phyloP scores from a whole-genome alignment of 129 eudicot species.

The Escallonia herrerae region DNA sequence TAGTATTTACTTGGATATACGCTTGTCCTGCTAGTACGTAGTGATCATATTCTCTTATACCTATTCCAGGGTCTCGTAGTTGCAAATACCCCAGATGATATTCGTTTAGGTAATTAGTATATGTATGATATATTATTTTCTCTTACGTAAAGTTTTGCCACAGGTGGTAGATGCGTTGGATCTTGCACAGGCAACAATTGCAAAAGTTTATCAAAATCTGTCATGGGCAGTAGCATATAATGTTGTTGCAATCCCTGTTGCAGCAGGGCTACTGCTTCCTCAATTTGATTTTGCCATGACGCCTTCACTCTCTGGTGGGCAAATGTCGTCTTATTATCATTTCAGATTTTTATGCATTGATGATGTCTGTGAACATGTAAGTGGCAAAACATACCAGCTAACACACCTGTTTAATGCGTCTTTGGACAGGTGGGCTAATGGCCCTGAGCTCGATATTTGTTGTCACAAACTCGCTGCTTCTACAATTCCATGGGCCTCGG shows the following conservation, averaged over 20 bases:
- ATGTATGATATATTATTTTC: too few species aligned
- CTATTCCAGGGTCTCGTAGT: background rate
- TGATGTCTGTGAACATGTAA: too few species aligned
- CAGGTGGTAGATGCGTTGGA: conserved; percentile 90
- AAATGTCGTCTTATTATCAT: background rate
- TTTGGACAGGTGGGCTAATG: conserved; percentile 81
- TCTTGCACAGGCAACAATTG: conserved; percentile 90
- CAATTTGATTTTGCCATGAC: conserved; percentile 95
- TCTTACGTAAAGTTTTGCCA: background rate
- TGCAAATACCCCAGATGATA: background rate
- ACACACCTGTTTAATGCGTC: background rate
- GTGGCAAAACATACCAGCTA: background rate
- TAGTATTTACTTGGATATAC: too few species aligned
- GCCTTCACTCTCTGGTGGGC: conserved; percentile 85
- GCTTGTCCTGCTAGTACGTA: too few species aligned
- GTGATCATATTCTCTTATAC: background rate
- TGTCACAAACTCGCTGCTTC: conserved; percentile 79
- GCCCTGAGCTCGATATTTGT: conserved; percentile 93
- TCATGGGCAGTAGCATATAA: conserved; percentile 96
- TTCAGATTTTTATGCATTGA: background rate
- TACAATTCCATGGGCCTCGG: conserved; percentile 66
- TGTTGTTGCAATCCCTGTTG: conserved; percentile 77
- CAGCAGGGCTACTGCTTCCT: conserved; percentile 86
- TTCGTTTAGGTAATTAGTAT: too few species aligned
- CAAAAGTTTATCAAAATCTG: conserved; percentile 85